Evolutionary conservation across 2,329 filamentous ascomycete genomes (phyloP), one percentile per base, ranked within the genome.

Genomic region (Zymoseptoria crescenta): DNA sequence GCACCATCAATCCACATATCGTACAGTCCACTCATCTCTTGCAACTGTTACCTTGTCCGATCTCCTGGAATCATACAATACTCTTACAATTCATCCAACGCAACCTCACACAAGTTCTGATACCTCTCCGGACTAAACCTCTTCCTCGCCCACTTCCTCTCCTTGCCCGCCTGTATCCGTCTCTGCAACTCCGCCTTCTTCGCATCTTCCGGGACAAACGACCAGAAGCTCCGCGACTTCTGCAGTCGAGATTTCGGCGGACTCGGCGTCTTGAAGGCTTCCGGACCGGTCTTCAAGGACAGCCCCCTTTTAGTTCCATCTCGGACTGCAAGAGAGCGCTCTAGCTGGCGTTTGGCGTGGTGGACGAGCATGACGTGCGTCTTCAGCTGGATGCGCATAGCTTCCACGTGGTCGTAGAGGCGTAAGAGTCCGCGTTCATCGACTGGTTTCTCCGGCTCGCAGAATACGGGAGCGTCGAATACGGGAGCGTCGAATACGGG

Each of bases 321-420:
- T 45, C 35, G 35, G 35, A 13, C 35, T 45, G 13, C 9, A 16
- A 30, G 35, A 48, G 48, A 35, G 9, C 49, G 52, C 48, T 51
- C 24, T 6, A 45, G 35, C 35, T 45, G 35, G 35, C 35, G 35
- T 45, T 65, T 65, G 13, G 57, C 71, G 19, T 60, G 70, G 59
- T 59, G 72, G 62, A 67, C 71, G 59, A 61, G 69, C 56, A 52
- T 68, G 68, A 63, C 72, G 72, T 66, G 76, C 61, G 57, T 74
- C 55, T 60, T 70, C 61, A 65, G 67, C 68, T 66, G 75, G 59
- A 55, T 69, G 61, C 58, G 62, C 59, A 72, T 62, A n/a, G 64
- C 66, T 10, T 52, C 20, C 10, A 71, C 49, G 48, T 72, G 67
- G 2, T 61, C 59, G 3, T 48, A 55, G 59, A 63, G 61, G 61